Conservation (phyloP, 805 yeast genomes). For the Suhomyces emberorum region DNA sequence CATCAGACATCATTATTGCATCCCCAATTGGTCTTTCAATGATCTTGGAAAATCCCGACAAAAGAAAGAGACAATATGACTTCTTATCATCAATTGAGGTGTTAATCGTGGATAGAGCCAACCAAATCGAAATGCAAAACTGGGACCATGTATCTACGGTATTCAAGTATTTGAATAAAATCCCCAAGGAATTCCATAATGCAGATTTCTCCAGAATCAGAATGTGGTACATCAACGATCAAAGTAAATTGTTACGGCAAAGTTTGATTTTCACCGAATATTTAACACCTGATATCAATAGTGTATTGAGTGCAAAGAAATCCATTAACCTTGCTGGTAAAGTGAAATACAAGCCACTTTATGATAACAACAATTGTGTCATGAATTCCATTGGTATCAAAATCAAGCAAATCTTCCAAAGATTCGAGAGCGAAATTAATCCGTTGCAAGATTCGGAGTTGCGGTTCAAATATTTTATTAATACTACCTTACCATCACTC, state of each 20-base stretch:
- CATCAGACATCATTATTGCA: constrained; percentile 82
- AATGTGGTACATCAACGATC: constrained; percentile 89
- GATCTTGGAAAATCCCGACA: constrained; percentile 62
- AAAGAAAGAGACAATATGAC: constrained; percentile 64
- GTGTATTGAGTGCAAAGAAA: constrained; percentile 41
- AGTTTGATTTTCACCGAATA: constrained; percentile 72
- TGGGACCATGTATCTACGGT: constrained; percentile 78
- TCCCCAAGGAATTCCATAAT: constrained; percentile 73
- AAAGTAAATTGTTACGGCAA: constrained; percentile 71
- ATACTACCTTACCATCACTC: constrained; percentile 70
- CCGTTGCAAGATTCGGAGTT: constrained; percentile 71
- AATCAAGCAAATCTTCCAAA: constrained; percentile 65
- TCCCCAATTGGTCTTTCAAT: constrained; percentile 84
- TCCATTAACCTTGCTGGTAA: constrained; percentile 60
- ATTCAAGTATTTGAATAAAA: constrained; percentile 63
- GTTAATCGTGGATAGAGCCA: constrained; percentile 74
- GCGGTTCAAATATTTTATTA: constrained; percentile 78
- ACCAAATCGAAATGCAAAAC: constrained; percentile 86
- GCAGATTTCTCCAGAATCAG: constrained; percentile 90
- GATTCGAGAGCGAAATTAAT: constrained; percentile 53
- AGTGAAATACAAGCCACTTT: constrained; percentile 49
- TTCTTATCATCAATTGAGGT: constrained; percentile 88
- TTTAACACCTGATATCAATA: constrained; percentile 77
- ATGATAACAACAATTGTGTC: constrained; percentile 47
- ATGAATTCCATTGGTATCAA: constrained; percentile 64